phyloP scores from a whole-genome alignment of 2,329 filamentous ascomycete species.

The Trichophyton rubrum region DNA sequence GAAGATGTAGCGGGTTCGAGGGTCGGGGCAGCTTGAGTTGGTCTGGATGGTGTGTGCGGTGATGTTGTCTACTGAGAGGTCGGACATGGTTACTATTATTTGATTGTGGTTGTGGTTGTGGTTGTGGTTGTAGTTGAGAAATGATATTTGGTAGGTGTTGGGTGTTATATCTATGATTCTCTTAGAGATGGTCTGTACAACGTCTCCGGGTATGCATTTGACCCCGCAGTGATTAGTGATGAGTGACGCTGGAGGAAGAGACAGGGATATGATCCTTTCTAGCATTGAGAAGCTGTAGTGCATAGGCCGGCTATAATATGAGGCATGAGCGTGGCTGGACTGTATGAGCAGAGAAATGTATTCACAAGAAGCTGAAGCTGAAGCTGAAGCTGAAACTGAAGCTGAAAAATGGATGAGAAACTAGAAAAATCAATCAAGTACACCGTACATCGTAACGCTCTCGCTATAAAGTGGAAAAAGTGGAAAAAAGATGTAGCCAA shows the following conservation, averaged over 20 bases:
- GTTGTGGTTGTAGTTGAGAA: no score
- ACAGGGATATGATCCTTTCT: background rate
- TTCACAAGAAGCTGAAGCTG: background rate
- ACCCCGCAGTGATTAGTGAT: background rate
- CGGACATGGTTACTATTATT: constrained; percentile 5
- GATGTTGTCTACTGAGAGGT: constrained; percentile 23
- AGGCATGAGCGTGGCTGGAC: background rate
- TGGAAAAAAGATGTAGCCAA: background rate
- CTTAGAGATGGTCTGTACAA: background rate
- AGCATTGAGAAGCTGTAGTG: background rate
- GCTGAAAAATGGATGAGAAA: background rate
- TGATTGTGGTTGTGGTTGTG: background rate
- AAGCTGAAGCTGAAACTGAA: background rate
- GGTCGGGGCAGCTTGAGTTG: constrained; percentile 56
- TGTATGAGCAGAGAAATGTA: background rate
- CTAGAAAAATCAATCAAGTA: background rate
- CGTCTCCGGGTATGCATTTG: no score
- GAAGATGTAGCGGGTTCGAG: constrained; percentile 58
- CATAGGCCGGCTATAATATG: no score
- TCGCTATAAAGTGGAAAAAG: background rate
- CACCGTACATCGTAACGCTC: background rate
- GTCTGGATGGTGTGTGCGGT: constrained; percentile 43
- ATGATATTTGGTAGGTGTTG: background rate
- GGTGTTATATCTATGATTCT: background rate
- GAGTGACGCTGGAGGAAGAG: background rate